Base-by-base conservation (phyloP, 2,329 filamentous ascomycete genomes). In the Rutstroemia sp. region DNA sequence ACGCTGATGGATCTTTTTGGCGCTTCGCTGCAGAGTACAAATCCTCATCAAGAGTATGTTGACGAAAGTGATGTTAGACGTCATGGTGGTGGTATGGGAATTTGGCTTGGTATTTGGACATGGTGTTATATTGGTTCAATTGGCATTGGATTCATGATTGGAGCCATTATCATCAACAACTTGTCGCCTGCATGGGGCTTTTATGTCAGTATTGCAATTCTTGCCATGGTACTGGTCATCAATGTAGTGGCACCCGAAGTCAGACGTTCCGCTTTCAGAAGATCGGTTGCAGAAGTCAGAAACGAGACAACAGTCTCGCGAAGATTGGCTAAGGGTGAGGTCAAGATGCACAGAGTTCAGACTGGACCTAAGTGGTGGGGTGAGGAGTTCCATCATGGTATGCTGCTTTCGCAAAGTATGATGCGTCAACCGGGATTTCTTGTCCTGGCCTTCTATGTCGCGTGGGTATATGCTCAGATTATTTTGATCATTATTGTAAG, bases 81-180 rank as follows among this genome's bases (percentile, higher is more conserved):
- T 42, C 86, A 90, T 65, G 88, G 88, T 7, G 87, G 88, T 12
- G 88, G 88, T 0, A 84, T 91, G 74, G 88, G 88, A 0, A 73
- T 88, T n/a, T 92, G 88, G 88, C 75, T 90, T 9, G 86, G 86
- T 1, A 76, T 88, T 54, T 91, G 87, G 86, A 84, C 85, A 0
- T 92, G 85, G 82, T 88, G 86, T 67, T 88, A 82, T 70, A 82
- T 88, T 63, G 86, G 84, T 5, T 88, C 86, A 21, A 76, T 91
- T 21, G 81, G 83, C 0, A 67, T 89, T 39, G 88, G 88, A 0
- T 92, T 91, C 65, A 72, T 88, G 57, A 74, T 88, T 41, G 88
- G 88, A 3, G 86, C 87, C 10, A 73, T 78, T 39, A 80, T 91
- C 63, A 89, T 91, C 63, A 80, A 85, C 60, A 70, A 69, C 9